phyloP scores from a whole-genome alignment of 176 grass and related monocot genomes.

The Themeda triandra region DNA sequence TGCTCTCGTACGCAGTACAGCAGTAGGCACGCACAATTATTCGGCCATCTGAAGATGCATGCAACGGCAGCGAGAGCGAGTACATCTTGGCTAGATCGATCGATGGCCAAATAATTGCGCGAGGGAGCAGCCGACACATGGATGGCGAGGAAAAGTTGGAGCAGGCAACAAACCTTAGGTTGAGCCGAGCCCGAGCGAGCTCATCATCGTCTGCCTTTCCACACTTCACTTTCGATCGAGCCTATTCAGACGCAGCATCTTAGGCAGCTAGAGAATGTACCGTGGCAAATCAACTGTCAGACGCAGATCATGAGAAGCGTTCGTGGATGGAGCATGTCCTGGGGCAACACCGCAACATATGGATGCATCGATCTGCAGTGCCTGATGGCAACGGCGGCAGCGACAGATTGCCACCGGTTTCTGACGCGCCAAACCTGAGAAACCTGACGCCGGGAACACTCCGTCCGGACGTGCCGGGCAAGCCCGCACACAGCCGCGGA shows the following conservation, averaged over 20 bases:
- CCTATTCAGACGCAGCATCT: not conserved
- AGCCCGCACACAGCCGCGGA: not conserved
- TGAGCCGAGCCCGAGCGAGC: not conserved
- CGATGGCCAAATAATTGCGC: constrained; percentile 25
- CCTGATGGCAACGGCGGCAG: not conserved
- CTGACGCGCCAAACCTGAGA: not conserved
- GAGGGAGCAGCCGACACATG: constrained; percentile 2
- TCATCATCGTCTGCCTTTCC: not conserved
- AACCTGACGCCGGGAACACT: not conserved
- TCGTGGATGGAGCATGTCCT: not conserved
- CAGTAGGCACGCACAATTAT: constrained; percentile 23
- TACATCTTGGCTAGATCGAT: constrained; percentile 6
- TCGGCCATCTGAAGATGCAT: not conserved
- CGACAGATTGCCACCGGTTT: not conserved
- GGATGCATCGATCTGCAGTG: not conserved
- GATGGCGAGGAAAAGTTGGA: not conserved
- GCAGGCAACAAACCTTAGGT: not conserved
- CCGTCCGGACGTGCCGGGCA: not conserved
- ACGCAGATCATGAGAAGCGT: not conserved
- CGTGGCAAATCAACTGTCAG: not conserved
- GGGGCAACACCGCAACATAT: not conserved
- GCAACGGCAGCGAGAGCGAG: not conserved
- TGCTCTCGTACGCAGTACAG: constrained; percentile 17
- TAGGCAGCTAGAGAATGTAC: not conserved
- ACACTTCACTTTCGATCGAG: not conserved